Evolutionary conservation across 108 stramenopile genomes (phyloP).

Genomic region (Nannochloropsis granulata): DNA sequence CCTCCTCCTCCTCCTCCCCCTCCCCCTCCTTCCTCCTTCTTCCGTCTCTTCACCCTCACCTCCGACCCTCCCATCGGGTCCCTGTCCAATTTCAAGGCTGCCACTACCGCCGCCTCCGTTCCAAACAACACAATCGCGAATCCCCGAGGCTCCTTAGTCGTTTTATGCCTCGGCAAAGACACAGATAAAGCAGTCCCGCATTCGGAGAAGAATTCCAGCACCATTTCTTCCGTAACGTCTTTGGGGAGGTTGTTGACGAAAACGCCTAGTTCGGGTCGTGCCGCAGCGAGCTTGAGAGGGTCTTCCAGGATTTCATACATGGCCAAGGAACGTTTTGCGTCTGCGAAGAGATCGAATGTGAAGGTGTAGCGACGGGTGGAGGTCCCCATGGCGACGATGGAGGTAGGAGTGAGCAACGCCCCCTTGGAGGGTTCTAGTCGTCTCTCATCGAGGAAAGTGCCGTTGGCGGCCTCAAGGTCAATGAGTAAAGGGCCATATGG

Average conservation of each 20-base stretch:
- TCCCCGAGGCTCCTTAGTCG: not conserved
- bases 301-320: not conserved
- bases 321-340: not conserved
- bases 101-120: not conserved
- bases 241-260: not conserved
- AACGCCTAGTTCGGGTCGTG: not conserved
- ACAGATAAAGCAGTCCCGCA: not conserved
- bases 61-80: not conserved
- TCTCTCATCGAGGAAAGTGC: conserved; percentile 14
- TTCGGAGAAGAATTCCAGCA: not conserved
- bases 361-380: not conserved
- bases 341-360: not conserved
- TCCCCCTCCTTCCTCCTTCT: not conserved
- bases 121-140: not conserved
- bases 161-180: not conserved
- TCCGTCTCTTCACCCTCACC: not conserved
- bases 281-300: not conserved
- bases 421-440: not conserved
- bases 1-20: not conserved
- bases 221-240: not conserved
- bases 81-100: not conserved
- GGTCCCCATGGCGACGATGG: not conserved
- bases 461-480: conserved; percentile 24
- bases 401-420: not conserved
- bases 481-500: conserved; percentile 1